Conservation (phyloP, 306 rosid genomes). For the Pyrus bretschneideri region DNA sequence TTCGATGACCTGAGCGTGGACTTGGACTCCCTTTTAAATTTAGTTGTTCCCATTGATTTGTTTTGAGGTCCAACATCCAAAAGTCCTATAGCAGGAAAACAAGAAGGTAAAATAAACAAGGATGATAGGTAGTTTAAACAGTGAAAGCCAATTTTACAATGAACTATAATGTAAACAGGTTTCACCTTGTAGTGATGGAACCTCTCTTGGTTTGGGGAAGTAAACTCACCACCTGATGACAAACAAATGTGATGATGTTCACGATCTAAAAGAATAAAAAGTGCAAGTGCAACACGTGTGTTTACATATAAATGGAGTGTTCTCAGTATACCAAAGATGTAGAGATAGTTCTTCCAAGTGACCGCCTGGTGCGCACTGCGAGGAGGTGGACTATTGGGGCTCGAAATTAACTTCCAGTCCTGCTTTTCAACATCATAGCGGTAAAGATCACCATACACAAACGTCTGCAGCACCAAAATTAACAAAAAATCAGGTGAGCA, state of each 20-base stretch:
- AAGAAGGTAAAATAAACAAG: slow-evolving; percentile 3
- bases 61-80: slow-evolving; percentile 91
- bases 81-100: slow-evolving; percentile 56
- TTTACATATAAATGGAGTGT: background rate
- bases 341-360: slow-evolving; percentile 91
- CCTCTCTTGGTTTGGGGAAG: slow-evolving; percentile 97
- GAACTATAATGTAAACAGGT: slow-evolving; percentile 4
- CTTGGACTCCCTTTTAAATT: slow-evolving; percentile 88
- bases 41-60: slow-evolving; percentile 97
- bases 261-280: background rate
- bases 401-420: slow-evolving; percentile 85
- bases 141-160: slow-evolving; percentile 17
- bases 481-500: background rate
- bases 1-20: slow-evolving; percentile 97
- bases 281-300: background rate
- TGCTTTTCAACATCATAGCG: slow-evolving; percentile 81
- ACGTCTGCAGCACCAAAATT: slow-evolving; percentile 54
- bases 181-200: slow-evolving; percentile 97
- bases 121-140: background rate
- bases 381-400: slow-evolving; percentile 98
- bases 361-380: slow-evolving; percentile 97
- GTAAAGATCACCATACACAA: slow-evolving; percentile 78
- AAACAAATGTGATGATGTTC: background rate
- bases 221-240: slow-evolving; percentile 83
- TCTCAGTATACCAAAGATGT: slow-evolving; percentile 59